phyloP scores from a whole-genome alignment of 306 rosid species.

The Dicorynia guianensis region DNA sequence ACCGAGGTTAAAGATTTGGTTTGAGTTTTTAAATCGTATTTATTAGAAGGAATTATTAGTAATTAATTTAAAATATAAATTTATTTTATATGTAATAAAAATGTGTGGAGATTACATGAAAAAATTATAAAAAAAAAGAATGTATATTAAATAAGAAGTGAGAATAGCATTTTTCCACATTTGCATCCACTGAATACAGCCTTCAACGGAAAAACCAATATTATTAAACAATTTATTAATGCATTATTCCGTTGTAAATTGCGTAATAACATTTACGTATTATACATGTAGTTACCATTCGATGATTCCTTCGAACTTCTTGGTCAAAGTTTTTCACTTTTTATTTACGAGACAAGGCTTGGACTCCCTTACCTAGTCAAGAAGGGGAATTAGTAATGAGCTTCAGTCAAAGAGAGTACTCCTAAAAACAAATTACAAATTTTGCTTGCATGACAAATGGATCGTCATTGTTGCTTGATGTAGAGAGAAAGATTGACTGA shows the following conservation, averaged over 20 bases:
- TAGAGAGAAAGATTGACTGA: constrained; percentile 25
- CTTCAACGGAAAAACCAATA: too few relatives aligned
- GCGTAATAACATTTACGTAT: neutral
- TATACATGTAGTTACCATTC: constrained; percentile 18
- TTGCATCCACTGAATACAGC: too few relatives aligned
- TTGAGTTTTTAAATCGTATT: too few relatives aligned
- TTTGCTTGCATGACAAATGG: constrained; percentile 41
- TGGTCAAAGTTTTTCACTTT: neutral
- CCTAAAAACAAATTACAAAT: neutral
- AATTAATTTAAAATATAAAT: too few relatives aligned
- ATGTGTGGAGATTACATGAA: too few relatives aligned
- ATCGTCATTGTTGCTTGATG: neutral
- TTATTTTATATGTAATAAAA: too few relatives aligned
- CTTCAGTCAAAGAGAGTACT: neutral
- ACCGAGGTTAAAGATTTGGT: too few relatives aligned
- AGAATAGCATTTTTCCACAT: too few relatives aligned
- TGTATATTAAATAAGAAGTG: too few relatives aligned
- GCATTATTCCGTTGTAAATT: constrained; percentile 29
- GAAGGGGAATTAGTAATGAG: neutral
- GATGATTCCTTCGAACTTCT: constrained; percentile 10
- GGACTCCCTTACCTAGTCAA: neutral
- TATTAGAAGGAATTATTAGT: too few relatives aligned
- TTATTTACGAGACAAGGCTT: constrained; percentile 4
- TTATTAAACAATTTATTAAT: too few relatives aligned
- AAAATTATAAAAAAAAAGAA: too few relatives aligned